phyloP scores from a whole-genome alignment of 306 rosid genomes.

The Oxytropis ochrocephala region DNA sequence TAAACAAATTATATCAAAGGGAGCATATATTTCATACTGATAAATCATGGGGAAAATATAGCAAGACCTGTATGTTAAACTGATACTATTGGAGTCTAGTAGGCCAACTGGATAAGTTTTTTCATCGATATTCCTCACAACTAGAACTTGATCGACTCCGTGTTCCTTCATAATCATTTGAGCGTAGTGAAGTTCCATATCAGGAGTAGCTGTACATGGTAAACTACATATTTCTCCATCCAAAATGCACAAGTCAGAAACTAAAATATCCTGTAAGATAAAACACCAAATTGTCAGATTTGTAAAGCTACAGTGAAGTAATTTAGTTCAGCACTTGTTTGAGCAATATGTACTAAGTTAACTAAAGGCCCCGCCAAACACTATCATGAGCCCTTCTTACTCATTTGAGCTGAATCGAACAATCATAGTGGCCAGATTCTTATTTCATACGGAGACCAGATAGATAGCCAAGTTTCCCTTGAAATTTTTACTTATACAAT shows the following conservation, averaged over 20 bases:
- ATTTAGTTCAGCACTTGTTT: conserved; percentile 3
- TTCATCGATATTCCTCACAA: conserved; percentile 43
- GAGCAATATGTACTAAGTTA: conserved; percentile 13
- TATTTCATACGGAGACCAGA: not conserved
- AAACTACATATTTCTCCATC: conserved; percentile 50
- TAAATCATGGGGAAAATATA: conserved; percentile 13
- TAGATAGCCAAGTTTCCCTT: not conserved
- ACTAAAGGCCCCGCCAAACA: not conserved
- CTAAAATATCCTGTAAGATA: conserved; percentile 52
- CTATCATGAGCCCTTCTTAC: not conserved
- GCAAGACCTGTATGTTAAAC: conserved; percentile 70
- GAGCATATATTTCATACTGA: not conserved
- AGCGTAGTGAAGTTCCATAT: conserved; percentile 70
- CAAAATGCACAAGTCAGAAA: conserved; percentile 72
- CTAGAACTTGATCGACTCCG: conserved; percentile 56
- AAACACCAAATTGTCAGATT: conserved; percentile 22
- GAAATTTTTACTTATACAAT: not conserved
- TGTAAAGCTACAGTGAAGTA: not conserved
- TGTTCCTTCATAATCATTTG: conserved; percentile 61
- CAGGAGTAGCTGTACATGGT: conserved; percentile 76
- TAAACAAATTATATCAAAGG: not conserved
- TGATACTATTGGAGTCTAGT: conserved; percentile 66
- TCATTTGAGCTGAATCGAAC: not conserved
- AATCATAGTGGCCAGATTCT: not conserved
- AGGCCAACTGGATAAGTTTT: conserved; percentile 68